Percentiles rank a stretch among this genome's conserved stretches.
These are phyloP conservation scores for Aspergillus pseudoviridinutans DNA, from an alignment of 2,329 filamentous ascomycete genomes.

Conservation along the genomic window DNA sequence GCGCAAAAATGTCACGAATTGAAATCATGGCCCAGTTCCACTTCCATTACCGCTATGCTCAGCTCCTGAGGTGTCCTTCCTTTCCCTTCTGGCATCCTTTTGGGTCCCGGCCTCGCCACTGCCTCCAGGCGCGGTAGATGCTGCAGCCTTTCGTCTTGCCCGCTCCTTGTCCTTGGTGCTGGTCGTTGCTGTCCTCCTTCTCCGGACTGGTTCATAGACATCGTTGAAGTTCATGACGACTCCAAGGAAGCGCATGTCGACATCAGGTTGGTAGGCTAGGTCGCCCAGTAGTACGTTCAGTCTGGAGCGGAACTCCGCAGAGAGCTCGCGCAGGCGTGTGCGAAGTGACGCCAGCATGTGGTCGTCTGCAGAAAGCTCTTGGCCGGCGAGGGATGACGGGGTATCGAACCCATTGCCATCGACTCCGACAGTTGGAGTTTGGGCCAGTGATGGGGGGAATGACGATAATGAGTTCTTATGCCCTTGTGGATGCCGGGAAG, in stretches of 20 bases:
- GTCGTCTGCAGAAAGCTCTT: constrained; percentile 43
- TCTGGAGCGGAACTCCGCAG: constrained; percentile 69
- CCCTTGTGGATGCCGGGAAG: constrained; percentile 27
- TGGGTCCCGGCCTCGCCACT: constrained; percentile 15
- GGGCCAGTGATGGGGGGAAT: constrained; percentile 21
- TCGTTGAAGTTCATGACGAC: constrained; percentile 99
- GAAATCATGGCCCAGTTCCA: neutral
- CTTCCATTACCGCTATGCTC: constrained; percentile 3
- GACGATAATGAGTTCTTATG: constrained; percentile 24
- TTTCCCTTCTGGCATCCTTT: constrained; percentile 23
- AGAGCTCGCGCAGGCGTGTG: constrained; percentile 67
- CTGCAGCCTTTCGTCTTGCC: constrained; percentile 24
- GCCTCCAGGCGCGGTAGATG: constrained; percentile 15
- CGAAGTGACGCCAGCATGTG: constrained; percentile 72
- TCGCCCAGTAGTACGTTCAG: constrained; percentile 84
- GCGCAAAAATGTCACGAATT: neutral
- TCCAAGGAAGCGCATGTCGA: constrained; percentile 91
- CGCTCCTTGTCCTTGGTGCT: constrained; percentile 31
- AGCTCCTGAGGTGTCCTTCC: constrained; percentile 13
- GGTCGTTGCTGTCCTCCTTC: constrained; percentile 40
- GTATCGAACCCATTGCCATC: constrained; percentile 27
- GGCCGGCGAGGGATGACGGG: constrained; percentile 38
- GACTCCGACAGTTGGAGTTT: constrained; percentile 23
- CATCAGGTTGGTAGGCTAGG: constrained; percentile 85
- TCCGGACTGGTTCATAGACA: constrained; percentile 76